Evolutionary conservation across 257 asterid genomes (phyloP).

Genomic region (Solanum corneliomulleri): DNA sequence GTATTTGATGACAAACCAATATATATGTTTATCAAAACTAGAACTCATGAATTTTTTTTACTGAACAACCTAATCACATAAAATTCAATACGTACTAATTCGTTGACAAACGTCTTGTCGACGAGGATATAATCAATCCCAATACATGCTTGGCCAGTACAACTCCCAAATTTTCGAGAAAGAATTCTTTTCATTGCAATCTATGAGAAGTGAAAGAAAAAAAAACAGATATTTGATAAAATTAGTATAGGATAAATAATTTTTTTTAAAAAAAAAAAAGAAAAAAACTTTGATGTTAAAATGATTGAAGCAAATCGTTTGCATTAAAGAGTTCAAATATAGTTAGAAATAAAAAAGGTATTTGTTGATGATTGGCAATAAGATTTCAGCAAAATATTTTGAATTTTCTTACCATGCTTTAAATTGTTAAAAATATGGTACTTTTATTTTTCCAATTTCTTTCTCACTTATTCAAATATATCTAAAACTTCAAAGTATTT

Average conservation of each 20-base stretch:
- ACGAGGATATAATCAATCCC: conserved; percentile 62
- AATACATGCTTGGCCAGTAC: conserved; percentile 85
- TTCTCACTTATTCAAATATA: neutral
- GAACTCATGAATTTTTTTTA: neutral
- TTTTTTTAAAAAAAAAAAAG: no score
- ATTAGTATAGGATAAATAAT: neutral
- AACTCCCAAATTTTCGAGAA: conserved; percentile 57
- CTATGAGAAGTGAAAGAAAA: conserved; percentile 14
- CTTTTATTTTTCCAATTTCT: neutral
- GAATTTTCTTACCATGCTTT: neutral
- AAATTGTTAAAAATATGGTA: neutral
- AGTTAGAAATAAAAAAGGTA: neutral
- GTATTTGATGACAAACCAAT: neutral
- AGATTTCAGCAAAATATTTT: no score
- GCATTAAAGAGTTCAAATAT: no score
- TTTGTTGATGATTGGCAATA: no score
- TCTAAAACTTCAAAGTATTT: no score
- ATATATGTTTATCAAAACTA: neutral
- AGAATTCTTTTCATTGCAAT: conserved; percentile 55
- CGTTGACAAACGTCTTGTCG: conserved; percentile 33
- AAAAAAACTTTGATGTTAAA: no score
- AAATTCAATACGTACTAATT: conserved; percentile 17
- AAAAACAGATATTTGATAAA: neutral
- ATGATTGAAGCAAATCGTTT: no score
- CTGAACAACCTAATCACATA: neutral